These are phyloP conservation scores for Jackrogersella minutella DNA, from an alignment of 495 filamentous ascomycete species.

Conservation along the genomic window DNA sequence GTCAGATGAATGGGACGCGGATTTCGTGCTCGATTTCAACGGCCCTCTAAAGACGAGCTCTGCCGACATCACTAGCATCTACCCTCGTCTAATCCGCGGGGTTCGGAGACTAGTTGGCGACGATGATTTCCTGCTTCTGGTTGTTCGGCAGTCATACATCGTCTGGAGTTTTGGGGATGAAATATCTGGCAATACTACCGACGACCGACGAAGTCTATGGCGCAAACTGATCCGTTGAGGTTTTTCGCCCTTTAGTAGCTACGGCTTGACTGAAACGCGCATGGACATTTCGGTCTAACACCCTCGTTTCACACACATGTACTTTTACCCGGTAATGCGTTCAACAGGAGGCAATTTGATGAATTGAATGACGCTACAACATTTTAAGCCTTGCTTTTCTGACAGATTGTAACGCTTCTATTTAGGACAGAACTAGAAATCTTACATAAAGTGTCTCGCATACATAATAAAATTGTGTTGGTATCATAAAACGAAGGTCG, in stretches of 20 bases:
- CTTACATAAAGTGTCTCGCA: too few species aligned
- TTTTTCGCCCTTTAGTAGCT: neutral
- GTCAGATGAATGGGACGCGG: conserved; percentile 3
- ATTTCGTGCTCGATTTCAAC: conserved; percentile 31
- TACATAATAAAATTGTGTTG: neutral
- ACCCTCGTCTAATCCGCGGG: conserved; percentile 1
- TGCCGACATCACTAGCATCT: neutral
- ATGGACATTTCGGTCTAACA: neutral
- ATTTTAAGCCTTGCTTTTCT: too few species aligned
- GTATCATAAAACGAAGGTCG: neutral
- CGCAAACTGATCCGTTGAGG: conserved; percentile 18
- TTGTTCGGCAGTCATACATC: conserved; percentile 37
- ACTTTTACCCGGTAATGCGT: too few species aligned
- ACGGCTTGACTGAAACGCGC: neutral
- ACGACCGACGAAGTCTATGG: conserved; percentile 16
- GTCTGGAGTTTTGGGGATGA: conserved; percentile 40
- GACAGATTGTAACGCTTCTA: too few species aligned
- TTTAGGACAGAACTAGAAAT: too few species aligned
- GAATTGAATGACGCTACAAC: too few species aligned
- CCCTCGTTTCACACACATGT: too few species aligned
- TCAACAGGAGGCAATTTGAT: too few species aligned
- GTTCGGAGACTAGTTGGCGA: conserved; percentile 37
- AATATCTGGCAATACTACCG: conserved; percentile 17
- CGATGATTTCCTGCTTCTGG: conserved; percentile 41
- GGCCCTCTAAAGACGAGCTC: neutral